These are phyloP conservation scores for Boechera retrofracta DNA, from an alignment of 345 rosid genomes.

Conservation along the genomic window DNA sequence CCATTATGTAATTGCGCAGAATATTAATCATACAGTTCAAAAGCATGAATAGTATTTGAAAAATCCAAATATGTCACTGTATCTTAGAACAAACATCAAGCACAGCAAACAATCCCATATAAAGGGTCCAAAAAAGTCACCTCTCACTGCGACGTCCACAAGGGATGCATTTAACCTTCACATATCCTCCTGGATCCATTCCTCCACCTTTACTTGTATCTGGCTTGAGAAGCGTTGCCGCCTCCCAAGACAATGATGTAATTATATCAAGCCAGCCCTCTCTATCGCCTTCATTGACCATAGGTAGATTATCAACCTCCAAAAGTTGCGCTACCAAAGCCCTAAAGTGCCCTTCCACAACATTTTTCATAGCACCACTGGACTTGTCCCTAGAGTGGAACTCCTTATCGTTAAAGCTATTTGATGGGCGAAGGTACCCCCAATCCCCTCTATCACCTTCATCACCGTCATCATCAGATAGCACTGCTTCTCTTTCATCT, in stretches of 20 bases:
- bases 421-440: conserved; percentile 72
- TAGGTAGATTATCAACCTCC: conserved; percentile 72
- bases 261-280: conserved; percentile 93
- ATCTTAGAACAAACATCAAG: conserved; percentile 18
- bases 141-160: conserved; percentile 84
- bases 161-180: conserved; percentile 93
- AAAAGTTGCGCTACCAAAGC: conserved; percentile 83
- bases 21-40: conserved; percentile 11
- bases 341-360: conserved; percentile 89
- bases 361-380: conserved; percentile 75
- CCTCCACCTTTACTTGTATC: conserved; percentile 93
- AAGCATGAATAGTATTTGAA: conserved; percentile 7
- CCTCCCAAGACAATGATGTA: conserved; percentile 94
- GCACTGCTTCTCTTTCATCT: conserved; percentile 83
- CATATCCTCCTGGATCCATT: conserved; percentile 99
- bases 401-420: conserved; percentile 74
- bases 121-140: conserved; percentile 50
- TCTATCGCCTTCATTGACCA: conserved; percentile 66
- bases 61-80: conserved; percentile 6
- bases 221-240: conserved; percentile 89
- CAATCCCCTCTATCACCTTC: conserved; percentile 76
- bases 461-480: conserved; percentile 71
- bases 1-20: conserved; percentile 2
- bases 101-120: conserved; percentile 16
- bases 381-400: conserved; percentile 61